phyloP scores from a whole-genome alignment of 2,329 filamentous ascomycete species.

The Boeremia lycopersici region DNA sequence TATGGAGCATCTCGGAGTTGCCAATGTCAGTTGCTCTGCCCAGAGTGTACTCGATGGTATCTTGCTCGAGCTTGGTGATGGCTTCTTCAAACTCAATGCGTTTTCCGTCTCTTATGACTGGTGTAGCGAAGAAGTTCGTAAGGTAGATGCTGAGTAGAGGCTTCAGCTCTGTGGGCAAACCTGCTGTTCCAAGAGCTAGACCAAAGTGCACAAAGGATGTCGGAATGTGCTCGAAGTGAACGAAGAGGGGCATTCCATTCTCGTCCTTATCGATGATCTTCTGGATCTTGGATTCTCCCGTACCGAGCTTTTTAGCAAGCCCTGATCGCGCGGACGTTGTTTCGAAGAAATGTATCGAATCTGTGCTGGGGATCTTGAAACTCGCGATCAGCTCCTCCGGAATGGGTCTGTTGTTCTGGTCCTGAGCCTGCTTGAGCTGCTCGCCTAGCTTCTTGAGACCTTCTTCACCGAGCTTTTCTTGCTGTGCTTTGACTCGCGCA shows the following conservation, averaged over 20 bases:
- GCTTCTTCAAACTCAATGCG: conserved; percentile 88
- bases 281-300: conserved; percentile 72
- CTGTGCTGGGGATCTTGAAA: conserved; percentile 81
- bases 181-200: conserved; percentile 77
- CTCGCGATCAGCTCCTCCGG: conserved; percentile 79
- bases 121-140: conserved; percentile 94
- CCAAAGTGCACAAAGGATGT: conserved; percentile 91
- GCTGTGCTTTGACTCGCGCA: conserved; percentile 77
- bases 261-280: conserved; percentile 73
- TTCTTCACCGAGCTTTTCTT: conserved; percentile 77
- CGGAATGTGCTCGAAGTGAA: conserved; percentile 95
- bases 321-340: conserved; percentile 85
- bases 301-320: conserved; percentile 72
- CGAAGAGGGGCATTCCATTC: conserved; percentile 73
- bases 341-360: conserved; percentile 94
- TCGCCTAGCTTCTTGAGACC: conserved; percentile 77
- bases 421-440: conserved; percentile 81
- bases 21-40: conserved; percentile 71
- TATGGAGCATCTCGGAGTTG: conserved; percentile 79
- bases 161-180: conserved; percentile 79
- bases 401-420: conserved; percentile 86
- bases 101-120: conserved; percentile 76
- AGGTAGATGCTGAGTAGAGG: conserved; percentile 84
- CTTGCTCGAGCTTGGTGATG: conserved; percentile 86
- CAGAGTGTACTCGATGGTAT: conserved; percentile 84